Conservation (phyloP, 495 filamentous ascomycete genomes). For the Endocarpon pusillum region DNA sequence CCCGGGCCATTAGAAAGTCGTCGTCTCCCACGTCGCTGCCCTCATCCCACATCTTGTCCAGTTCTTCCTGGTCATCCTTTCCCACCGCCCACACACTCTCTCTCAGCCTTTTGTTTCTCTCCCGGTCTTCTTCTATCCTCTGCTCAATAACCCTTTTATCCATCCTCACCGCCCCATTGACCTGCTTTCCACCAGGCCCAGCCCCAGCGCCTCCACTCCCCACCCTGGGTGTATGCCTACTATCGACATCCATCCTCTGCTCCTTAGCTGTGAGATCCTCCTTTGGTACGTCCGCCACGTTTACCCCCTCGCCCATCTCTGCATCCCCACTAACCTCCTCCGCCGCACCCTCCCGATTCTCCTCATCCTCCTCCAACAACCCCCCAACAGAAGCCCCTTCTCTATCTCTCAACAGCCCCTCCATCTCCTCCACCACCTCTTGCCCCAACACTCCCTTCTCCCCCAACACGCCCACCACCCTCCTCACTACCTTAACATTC, state of each 20-base stretch:
- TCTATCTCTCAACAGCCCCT: constrained; percentile 59
- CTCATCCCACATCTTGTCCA: constrained; percentile 63
- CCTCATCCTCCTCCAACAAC: constrained; percentile 74
- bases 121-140: constrained; percentile 89
- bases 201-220: no score
- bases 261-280: neutral
- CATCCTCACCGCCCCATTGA: constrained; percentile 29
- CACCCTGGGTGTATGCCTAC: no score
- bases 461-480: constrained; percentile 54
- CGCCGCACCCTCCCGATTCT: constrained; percentile 63
- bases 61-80: constrained; percentile 36
- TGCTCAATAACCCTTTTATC: constrained; percentile 87
- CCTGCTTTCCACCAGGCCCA: constrained; percentile 11
- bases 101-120: constrained; percentile 76
- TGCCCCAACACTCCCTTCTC: constrained; percentile 46
- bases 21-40: constrained; percentile 69
- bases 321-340: constrained; percentile 66
- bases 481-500: constrained; percentile 83
- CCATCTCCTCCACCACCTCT: constrained; percentile 58
- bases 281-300: neutral
- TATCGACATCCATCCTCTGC: neutral
- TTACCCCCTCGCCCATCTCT: neutral
- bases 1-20: constrained; percentile 51
- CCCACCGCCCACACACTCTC: constrained; percentile 83
- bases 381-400: constrained; percentile 60